These are phyloP conservation scores for Parastagonospora avenae DNA, from an alignment of 2,329 filamentous ascomycete genomes.

Conservation along the genomic window DNA sequence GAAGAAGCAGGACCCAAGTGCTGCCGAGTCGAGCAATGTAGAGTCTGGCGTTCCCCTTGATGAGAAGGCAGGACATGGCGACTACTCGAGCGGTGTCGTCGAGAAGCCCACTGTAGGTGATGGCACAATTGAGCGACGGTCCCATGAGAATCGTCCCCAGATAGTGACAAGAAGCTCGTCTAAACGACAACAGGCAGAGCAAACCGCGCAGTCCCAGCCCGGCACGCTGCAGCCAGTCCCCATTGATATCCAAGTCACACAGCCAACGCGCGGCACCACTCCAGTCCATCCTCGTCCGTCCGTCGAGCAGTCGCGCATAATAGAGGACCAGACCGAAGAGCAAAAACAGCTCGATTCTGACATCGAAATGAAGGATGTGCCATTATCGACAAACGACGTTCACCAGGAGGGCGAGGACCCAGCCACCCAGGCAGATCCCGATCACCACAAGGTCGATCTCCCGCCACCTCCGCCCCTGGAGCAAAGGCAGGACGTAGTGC, in stretches of 20 bases:
- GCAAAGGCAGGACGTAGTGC: slow-evolving; percentile 49
- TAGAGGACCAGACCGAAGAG: slow-evolving; percentile 57
- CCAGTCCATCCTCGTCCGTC: slow-evolving; percentile 41
- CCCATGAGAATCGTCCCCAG: slow-evolving; percentile 29
- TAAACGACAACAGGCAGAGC: slow-evolving; percentile 37
- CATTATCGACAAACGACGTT: slow-evolving; percentile 58
- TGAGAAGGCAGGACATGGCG: slow-evolving; percentile 47
- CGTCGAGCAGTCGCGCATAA: slow-evolving; percentile 47
- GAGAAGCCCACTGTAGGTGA: slow-evolving; percentile 32
- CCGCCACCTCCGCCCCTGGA: slow-evolving; percentile 62
- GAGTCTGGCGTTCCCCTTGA: slow-evolving; percentile 53
- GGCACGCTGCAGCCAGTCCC: slow-evolving; percentile 38
- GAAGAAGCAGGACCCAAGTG: slow-evolving; percentile 48
- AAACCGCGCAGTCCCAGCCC: slow-evolving; percentile 39
- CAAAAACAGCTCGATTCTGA: slow-evolving; percentile 59
- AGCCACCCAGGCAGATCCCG: slow-evolving; percentile 31
- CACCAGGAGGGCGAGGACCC: slow-evolving; percentile 42
- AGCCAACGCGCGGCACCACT: slow-evolving; percentile 52
- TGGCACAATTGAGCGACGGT: slow-evolving; percentile 26
- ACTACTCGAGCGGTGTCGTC: slow-evolving; percentile 22
- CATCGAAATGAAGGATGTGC: slow-evolving; percentile 68
- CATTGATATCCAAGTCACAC: slow-evolving; percentile 51
- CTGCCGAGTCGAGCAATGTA: slow-evolving; percentile 49
- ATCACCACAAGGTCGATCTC: slow-evolving; percentile 52
- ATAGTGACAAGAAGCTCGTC: slow-evolving; percentile 41